Evolutionary conservation across 129 eudicot genomes (phyloP).

Genomic region (Dittrichia graveolens): DNA sequence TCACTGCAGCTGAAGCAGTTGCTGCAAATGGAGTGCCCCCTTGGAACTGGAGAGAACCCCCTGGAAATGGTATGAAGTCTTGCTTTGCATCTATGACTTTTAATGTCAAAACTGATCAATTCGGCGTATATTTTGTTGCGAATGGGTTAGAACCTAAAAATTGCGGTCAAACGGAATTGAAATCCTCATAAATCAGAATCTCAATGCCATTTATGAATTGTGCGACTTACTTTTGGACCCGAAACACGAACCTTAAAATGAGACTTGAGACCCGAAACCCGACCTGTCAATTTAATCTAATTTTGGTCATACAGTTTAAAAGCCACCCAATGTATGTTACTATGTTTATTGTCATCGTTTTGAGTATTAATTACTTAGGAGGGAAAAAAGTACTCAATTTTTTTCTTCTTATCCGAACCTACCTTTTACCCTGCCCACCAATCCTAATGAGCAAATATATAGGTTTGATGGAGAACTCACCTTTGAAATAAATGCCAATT

Average conservation of each 20-base stretch:
- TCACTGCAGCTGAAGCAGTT: slow-evolving; percentile 52
- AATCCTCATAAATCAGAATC: no score
- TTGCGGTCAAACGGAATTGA: no score
- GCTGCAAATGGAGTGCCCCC: slow-evolving; percentile 54
- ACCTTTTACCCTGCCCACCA: background rate
- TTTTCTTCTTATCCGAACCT: background rate
- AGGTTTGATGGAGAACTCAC: no score
- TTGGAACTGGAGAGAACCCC: slow-evolving; percentile 64
- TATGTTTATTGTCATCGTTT: background rate
- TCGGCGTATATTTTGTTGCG: background rate
- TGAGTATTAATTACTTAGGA: no score
- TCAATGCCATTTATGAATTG: no score
- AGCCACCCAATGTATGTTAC: background rate
- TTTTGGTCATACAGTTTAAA: background rate
- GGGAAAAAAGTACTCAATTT: no score
- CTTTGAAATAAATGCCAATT: background rate
- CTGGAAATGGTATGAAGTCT: slow-evolving; percentile 43
- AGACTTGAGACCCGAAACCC: no score
- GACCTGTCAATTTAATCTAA: no score
- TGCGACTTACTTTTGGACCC: no score
- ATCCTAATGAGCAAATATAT: background rate
- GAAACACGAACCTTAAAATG: no score
- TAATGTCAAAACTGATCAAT: background rate
- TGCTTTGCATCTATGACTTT: background rate
- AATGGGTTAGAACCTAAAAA: background rate